Base-by-base conservation (phyloP, 164 flowering plant species). In the Pachysandra terminalis region DNA sequence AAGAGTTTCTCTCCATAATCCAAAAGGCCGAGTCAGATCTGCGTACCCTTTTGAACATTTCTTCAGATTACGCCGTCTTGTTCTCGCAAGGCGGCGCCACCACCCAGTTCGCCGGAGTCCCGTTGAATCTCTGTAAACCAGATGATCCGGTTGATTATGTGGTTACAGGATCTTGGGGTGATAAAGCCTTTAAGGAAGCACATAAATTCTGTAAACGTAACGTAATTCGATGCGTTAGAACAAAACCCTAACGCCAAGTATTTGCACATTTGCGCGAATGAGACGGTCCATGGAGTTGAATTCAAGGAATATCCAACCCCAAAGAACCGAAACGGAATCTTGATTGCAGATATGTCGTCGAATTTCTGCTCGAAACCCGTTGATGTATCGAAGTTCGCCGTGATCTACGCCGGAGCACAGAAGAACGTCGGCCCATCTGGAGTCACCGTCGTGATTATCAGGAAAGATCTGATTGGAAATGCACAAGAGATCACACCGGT, bases 321-420 rank as follows among this genome's bases (percentile, higher is more conserved):
- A 9, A 65, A 60, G 21, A 83, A 79, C 51, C 57, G 71, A 0
- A 87, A 67, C 15, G 82, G 74, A n/a, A n/a, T n/a, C n/a, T n/a
- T n/a, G n/a, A n/a, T n/a, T n/a, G n/a, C n/a, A n/a, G n/a, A n/a
- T n/a, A 88, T 88, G 93, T 86, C 90, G 0, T 88, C 90, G 0
- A 86, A 88, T 63, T 88, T 88, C 69, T 88, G 93, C 62, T 88
- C 93, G 0, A 88, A 88, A 71, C 89, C 90, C 1, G 88, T 89
- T 1, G 94, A 89, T n/a, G n/a, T n/a, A n/a, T n/a, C n/a, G n/a
- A n/a, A n/a, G n/a, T n/a, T n/a, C n/a, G n/a, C n/a, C n/a, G n/a
- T n/a, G n/a, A n/a, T n/a, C n/a, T n/a, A n/a, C n/a, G n/a, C n/a
- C n/a, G n/a, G n/a, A n/a, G n/a, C n/a, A n/a, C n/a, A n/a, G n/a